Percentiles rank a stretch among this genome's conserved stretches.
phyloP scores from a whole-genome alignment of 2,329 filamentous ascomycete genomes.

The Venturia oleaginea region DNA sequence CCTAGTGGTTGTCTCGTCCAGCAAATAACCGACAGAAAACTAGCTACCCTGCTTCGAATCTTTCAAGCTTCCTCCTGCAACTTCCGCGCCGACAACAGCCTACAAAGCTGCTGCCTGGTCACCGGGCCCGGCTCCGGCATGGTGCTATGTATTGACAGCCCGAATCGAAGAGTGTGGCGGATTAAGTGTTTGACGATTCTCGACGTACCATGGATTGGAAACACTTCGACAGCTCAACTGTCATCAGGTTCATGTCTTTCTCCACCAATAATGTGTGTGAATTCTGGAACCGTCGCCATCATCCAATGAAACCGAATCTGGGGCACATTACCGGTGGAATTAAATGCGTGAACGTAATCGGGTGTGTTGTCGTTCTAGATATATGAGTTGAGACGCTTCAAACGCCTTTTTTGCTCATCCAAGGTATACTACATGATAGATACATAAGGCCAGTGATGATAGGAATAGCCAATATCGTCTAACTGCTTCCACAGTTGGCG shows the following conservation, averaged over 20 bases:
- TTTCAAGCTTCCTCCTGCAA: background rate
- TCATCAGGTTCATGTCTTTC: conserved; percentile 10
- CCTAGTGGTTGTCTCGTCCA: background rate
- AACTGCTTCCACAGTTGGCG: background rate
- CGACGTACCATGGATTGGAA: background rate
- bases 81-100: background rate
- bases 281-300: background rate
- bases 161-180: background rate
- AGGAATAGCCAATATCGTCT: background rate
- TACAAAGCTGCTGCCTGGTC: background rate
- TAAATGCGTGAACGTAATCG: background rate
- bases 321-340: background rate
- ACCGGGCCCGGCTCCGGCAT: background rate
- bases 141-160: background rate
- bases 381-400: background rate
- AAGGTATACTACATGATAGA: no score
- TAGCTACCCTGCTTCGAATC: background rate
- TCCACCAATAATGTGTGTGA: background rate
- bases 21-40: background rate
- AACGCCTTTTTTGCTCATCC: background rate
- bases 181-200: conserved; percentile 1
- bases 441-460: background rate
- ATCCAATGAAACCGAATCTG: background rate
- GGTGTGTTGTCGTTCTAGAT: background rate
- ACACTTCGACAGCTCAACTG: background rate